These are phyloP conservation scores for Ophioceras dolichostomum DNA, from an alignment of 2,329 filamentous ascomycete genomes.

Conservation along the genomic window DNA sequence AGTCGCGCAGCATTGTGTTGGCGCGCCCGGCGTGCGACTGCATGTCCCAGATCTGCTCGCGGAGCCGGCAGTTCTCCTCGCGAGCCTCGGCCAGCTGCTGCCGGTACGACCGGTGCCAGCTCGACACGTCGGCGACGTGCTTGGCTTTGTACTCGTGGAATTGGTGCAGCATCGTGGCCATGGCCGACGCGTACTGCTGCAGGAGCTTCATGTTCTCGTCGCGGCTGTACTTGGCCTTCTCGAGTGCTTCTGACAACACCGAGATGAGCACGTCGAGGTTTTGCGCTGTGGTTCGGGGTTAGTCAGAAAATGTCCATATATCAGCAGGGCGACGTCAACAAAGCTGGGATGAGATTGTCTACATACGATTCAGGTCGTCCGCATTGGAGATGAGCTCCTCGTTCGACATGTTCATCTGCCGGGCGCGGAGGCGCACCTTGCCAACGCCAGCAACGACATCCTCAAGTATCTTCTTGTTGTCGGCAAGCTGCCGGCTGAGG, in stretches of 20 bases:
- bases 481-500: constrained; percentile 48
- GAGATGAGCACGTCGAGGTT: constrained; percentile 43
- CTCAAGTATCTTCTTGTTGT: constrained; percentile 48
- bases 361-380: constrained; percentile 43
- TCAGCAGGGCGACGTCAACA: no score
- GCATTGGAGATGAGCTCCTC: constrained; percentile 45
- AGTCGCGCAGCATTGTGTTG: constrained; percentile 44
- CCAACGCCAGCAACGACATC: constrained; percentile 53
- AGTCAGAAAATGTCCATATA: constrained; percentile 18
- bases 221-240: constrained; percentile 46
- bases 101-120: constrained; percentile 56
- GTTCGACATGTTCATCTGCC: constrained; percentile 38
- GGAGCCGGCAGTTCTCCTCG: constrained; percentile 48
- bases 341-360: no score
- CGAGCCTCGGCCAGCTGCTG: constrained; percentile 52
- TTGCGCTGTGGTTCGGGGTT: neutral
- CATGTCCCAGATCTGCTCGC: constrained; percentile 57
- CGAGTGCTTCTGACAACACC: constrained; percentile 47
- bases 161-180: constrained; percentile 47
- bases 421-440: constrained; percentile 44
- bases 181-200: constrained; percentile 42
- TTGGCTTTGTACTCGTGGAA: constrained; percentile 55
- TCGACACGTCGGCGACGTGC: constrained; percentile 46
- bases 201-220: constrained; percentile 49
- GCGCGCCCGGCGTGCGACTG: constrained; percentile 45